Percentiles rank a stretch among this genome's conserved stretches.
Evolutionary conservation across 2,329 filamentous ascomycete species (phyloP).

Genomic region (Pseudogymnoascus destructans): DNA sequence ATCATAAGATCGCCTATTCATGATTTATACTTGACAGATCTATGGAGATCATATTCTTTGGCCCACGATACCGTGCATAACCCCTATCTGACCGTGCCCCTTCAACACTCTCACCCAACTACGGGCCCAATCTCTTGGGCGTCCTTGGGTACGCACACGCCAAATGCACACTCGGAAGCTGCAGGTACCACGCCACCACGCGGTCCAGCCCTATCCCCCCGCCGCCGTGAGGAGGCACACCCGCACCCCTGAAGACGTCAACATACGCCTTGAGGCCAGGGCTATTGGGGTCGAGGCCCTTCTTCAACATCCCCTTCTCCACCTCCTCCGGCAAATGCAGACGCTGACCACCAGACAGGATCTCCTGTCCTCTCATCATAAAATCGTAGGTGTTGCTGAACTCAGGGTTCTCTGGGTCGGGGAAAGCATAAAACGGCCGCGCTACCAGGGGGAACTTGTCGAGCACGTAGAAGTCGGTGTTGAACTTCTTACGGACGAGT

Average conservation of each 20-base stretch:
- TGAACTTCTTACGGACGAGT: constrained; percentile 75
- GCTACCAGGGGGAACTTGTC: constrained; percentile 90
- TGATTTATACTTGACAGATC: background rate
- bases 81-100: background rate
- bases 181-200: constrained; percentile 56
- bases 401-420: constrained; percentile 51
- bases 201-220: constrained; percentile 84
- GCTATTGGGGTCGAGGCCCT: constrained; percentile 67
- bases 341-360: constrained; percentile 83
- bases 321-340: constrained; percentile 69
- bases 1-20: background rate
- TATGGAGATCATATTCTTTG: background rate
- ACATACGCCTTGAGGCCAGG: constrained; percentile 81
- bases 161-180: constrained; percentile 45
- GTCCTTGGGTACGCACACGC: constrained; percentile 46
- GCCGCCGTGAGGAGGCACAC: constrained; percentile 80
- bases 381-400: constrained; percentile 66
- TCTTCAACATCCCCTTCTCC: constrained; percentile 60
- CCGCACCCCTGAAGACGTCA: constrained; percentile 65
- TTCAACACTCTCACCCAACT: constrained; percentile 3
- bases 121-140: constrained; percentile 45
- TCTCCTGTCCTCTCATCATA: constrained; percentile 86
- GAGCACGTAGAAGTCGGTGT: constrained; percentile 91
- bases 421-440: constrained; percentile 85
- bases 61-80: background rate